Conservation (phyloP, 2,329 filamentous ascomycete genomes). For the Pseudogymnoascus pannorum region DNA sequence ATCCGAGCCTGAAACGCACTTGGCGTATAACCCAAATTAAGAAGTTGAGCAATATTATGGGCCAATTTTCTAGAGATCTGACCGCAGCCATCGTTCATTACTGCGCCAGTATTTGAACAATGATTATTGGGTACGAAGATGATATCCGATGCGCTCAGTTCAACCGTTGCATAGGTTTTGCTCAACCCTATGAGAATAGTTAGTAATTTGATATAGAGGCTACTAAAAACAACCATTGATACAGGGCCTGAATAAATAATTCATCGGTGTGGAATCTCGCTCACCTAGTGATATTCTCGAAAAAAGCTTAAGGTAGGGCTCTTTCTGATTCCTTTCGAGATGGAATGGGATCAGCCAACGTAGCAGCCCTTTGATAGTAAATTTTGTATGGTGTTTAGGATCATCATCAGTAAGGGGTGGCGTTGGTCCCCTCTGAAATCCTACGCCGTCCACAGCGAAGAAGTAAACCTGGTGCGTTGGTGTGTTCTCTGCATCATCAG, state of each 20-base stretch:
- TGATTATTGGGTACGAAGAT: constrained; percentile 32
- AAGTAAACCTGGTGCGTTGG: constrained; percentile 42
- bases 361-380: constrained; percentile 38
- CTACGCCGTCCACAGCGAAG: constrained; percentile 45
- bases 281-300: constrained; percentile 49
- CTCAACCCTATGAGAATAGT: constrained; percentile 12
- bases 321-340: constrained; percentile 35
- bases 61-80: constrained; percentile 56
- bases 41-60: constrained; percentile 39
- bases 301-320: constrained; percentile 50
- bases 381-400: constrained; percentile 13
- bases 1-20: constrained; percentile 63
- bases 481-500: constrained; percentile 26
- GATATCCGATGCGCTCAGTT: constrained; percentile 43
- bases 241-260: neutral
- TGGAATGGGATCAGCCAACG: constrained; percentile 42
- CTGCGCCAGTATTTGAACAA: constrained; percentile 32
- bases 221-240: neutral
- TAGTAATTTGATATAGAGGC: neutral
- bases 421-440: constrained; percentile 3
- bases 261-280: constrained; percentile 10
- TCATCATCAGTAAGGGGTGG: constrained; percentile 7
- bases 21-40: constrained; percentile 49
- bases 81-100: constrained; percentile 63
- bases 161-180: constrained; percentile 39